Conservation (phyloP, 2,329 filamentous ascomycete species). For the Colletotrichum melonis region DNA sequence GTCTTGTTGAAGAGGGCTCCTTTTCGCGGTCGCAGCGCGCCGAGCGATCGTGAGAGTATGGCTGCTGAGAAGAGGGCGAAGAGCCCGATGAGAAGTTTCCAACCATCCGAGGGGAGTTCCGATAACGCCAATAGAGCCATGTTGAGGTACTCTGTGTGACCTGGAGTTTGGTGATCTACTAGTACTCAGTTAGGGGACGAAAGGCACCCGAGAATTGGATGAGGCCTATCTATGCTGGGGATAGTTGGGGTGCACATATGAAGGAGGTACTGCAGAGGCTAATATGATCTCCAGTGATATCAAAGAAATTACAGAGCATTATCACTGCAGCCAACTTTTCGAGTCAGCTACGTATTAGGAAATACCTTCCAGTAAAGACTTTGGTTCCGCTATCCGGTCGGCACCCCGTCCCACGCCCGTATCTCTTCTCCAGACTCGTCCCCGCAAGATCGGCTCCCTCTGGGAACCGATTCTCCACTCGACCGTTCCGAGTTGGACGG, state of each 20-base stretch:
- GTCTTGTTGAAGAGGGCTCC: background rate
- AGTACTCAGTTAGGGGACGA: background rate
- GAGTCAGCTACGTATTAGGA: background rate
- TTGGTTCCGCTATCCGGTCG: background rate
- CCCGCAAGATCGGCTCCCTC: slow-evolving; percentile 18
- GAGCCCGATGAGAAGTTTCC: slow-evolving; percentile 19
- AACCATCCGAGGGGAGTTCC: background rate
- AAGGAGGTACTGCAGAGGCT: background rate
- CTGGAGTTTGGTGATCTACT: background rate
- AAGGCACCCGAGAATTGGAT: background rate
- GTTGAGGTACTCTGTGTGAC: background rate
- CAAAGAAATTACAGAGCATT: background rate
- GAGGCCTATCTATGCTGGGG: background rate
- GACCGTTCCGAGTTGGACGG: slow-evolving; percentile 20
- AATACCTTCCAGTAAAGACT: background rate
- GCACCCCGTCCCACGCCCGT: background rate
- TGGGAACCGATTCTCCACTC: slow-evolving; percentile 19
- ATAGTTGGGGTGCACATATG: background rate
- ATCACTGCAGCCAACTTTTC: slow-evolving; percentile 1
- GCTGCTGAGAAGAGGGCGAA: slow-evolving; percentile 11
- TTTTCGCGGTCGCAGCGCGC: background rate
- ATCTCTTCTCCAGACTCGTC: slow-evolving; percentile 18
- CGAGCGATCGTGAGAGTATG: slow-evolving; percentile 1
- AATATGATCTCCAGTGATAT: background rate
- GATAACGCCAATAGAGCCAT: slow-evolving; percentile 6